Base-by-base conservation (phyloP, 2,329 filamentous ascomycete genomes). In the Aspergillus spinulosporus region DNA sequence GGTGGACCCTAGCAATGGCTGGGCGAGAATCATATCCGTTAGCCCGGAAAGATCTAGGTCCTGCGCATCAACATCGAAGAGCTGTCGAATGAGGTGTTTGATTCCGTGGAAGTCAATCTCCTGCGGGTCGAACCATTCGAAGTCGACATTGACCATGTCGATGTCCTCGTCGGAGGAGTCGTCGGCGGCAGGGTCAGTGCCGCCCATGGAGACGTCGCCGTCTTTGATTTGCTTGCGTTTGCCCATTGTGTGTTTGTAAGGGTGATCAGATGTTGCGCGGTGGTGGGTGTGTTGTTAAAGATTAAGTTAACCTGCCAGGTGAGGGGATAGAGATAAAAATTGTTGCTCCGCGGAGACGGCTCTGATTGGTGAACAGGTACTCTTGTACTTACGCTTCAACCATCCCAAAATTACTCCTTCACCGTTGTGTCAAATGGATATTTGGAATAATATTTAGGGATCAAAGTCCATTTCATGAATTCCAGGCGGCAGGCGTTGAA, bases 41-140 rank as follows among this genome's bases (percentile, higher is more conserved):
- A 99, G 83, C 5, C 84, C 88, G 4, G 92, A 96, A 64, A 97
- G 83, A 74, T 97, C 88, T 78, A 97, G 91, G 31, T 95, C 81
- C 58, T 88, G 83, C 46, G 88, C 83, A 76, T 99, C 94, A 52
- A 89, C 85, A 73, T 97, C 94, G 73, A 99, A 87, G 42, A 99
- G 85, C 74, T 99, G 94, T 58, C 93, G 89, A 58, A 97, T 76
- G 5, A 99, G 85, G 7, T 86, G 88, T 74, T 97, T 97, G 66
- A 95, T 84, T 57, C 94, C 94, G 76, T 97, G 93, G 75, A 97
- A 97, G 75, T 99, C 94, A 66, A 96, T 83, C 5, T 89, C 85
- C 66, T 94, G 88, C 60, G 93, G 96, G 76, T 97, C 95, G 79
- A 97, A 99, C 89, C 92, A 97, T 78, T 99, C 94, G 68, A 99